A percentile compares a stretch with the other conserved stretches of the same genome.
Evolutionary conservation across 768 basidiomycete genomes (phyloP).

Genomic region (Amanita pseudoporphyria): DNA sequence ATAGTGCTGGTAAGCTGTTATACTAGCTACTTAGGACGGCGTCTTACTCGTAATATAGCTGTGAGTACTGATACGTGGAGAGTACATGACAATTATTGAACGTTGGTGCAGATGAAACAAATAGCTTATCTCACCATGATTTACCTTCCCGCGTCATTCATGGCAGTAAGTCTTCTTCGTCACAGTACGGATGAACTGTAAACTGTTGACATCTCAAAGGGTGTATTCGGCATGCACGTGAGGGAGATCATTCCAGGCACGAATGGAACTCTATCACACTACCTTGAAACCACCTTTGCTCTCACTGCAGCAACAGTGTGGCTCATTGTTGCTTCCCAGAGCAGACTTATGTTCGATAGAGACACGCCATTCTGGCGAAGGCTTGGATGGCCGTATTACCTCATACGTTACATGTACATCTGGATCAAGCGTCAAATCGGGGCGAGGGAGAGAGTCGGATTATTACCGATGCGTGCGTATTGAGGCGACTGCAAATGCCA

Average conservation of each 20-base stretch:
- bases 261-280: constrained; percentile 29
- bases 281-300: constrained; percentile 30
- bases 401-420: constrained; percentile 5
- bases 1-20: constrained; percentile 17
- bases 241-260: constrained; percentile 29
- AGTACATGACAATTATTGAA: not conserved
- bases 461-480: not conserved
- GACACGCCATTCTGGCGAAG: constrained; percentile 21
- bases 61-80: constrained; percentile 1
- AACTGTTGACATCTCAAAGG: constrained; percentile 20
- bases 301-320: constrained; percentile 45
- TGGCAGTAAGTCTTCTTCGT: constrained; percentile 35
- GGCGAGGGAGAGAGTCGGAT: not conserved
- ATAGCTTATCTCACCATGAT: constrained; percentile 55
- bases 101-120: constrained; percentile 35
- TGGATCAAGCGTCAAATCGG: not conserved
- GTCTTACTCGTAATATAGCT: constrained; percentile 8
- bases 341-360: constrained; percentile 24
- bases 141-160: constrained; percentile 49
- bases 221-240: constrained; percentile 54
- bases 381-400: constrained; percentile 27
- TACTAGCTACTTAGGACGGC: not conserved
- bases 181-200: too few species aligned
- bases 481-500: too few species aligned
- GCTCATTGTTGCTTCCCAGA: constrained; percentile 49